Conservation (phyloP, 306 rosid genomes). For the Calophaca sinica region DNA sequence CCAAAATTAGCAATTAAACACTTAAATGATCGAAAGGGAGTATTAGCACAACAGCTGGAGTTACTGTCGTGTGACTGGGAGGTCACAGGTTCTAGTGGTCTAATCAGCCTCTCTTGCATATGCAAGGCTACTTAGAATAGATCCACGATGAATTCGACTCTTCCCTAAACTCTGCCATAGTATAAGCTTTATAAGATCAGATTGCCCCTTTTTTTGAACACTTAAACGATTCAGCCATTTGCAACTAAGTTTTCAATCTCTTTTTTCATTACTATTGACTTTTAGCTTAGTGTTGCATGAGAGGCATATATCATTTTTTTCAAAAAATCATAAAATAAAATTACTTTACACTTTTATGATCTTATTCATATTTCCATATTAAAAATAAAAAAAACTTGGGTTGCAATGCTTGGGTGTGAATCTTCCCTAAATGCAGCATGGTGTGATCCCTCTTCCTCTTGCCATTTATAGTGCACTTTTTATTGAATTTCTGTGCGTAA, state of each 20-base stretch:
- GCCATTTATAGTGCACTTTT: background rate
- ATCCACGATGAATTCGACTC: too few species aligned
- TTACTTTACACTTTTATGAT: background rate
- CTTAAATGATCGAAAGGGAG: too few species aligned
- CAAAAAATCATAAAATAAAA: background rate
- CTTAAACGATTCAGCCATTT: background rate
- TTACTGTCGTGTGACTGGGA: too few species aligned
- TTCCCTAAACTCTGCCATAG: too few species aligned
- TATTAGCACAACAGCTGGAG: too few species aligned
- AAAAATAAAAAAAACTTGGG: background rate
- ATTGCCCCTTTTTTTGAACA: background rate
- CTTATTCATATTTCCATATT: background rate
- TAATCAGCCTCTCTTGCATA: too few species aligned
- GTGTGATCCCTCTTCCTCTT: background rate
- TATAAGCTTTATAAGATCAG: too few species aligned
- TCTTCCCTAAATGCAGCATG: background rate
- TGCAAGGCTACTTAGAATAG: too few species aligned
- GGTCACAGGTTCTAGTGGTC: too few species aligned
- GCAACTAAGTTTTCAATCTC: background rate
- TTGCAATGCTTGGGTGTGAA: background rate
- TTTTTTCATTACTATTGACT: background rate
- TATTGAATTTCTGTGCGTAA: conserved; percentile 18
- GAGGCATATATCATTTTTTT: background rate
- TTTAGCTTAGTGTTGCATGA: background rate
- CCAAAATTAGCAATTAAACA: background rate